These are phyloP conservation scores for Suillus hirtellus DNA, from an alignment of 768 basidiomycete species.

Conservation along the genomic window DNA sequence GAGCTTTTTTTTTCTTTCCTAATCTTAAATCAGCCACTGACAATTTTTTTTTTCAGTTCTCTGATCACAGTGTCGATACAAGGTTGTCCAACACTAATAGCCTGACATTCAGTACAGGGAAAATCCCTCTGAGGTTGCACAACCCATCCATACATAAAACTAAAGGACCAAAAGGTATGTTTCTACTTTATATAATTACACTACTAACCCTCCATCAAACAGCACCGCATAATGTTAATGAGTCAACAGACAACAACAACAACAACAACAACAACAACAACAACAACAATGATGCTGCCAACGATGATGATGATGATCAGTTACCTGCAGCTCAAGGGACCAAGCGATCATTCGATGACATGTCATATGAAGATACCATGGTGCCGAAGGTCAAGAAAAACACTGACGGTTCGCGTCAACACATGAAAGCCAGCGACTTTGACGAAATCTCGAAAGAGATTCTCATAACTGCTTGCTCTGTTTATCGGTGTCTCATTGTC, in stretches of 20 bases:
- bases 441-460: conserved; percentile 8
- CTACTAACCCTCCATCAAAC: background rate
- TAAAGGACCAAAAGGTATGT: background rate
- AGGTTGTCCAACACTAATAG: background rate
- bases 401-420: background rate
- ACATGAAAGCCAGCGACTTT: conserved; percentile 19
- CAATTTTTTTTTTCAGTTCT: background rate
- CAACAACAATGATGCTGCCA: too few species aligned
- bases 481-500: too few species aligned
- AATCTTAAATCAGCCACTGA: background rate
- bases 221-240: background rate
- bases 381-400: background rate
- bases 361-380: background rate
- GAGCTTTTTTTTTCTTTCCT: too few species aligned
- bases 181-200: background rate
- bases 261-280: background rate
- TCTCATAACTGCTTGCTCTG: too few species aligned
- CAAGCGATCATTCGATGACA: background rate
- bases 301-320: background rate
- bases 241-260: background rate
- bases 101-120: background rate
- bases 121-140: background rate
- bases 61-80: background rate
- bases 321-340: background rate
- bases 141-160: background rate